Evolutionary conservation across 108 stramenopile genomes (phyloP), one percentile per base, ranked within the genome.

Genomic region (Aureococcus anophagefferens): DNA sequence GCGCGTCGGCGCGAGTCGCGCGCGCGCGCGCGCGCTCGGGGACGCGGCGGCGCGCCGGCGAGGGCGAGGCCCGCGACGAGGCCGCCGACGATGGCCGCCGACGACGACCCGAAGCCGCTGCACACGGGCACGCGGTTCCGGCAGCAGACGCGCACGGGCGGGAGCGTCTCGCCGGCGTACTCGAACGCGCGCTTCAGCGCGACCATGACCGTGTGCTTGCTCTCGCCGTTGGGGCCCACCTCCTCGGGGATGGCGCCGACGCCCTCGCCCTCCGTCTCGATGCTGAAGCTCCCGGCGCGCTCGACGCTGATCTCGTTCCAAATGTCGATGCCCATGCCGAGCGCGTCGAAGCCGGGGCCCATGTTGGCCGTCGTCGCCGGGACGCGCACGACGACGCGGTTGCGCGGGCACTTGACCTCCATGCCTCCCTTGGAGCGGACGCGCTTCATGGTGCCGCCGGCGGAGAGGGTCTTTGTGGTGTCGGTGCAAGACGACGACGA

Each of bases 1-100:
- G n/a, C n/a, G n/a, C n/a, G n/a, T n/a, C n/a, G n/a, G n/a, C n/a
- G n/a, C n/a, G n/a, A n/a, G n/a, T n/a, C n/a, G n/a, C n/a, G n/a
- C n/a, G n/a, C n/a, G n/a, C n/a, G n/a, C n/a, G n/a, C n/a, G n/a
- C n/a, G n/a, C n/a, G n/a, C n/a, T n/a, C n/a, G n/a, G n/a, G n/a
- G n/a, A n/a, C n/a, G n/a, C n/a, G n/a, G n/a, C n/a, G n/a, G n/a
- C n/a, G 13, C 95, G 33, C 98, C 98, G 15, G 98, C 95, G 71
- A 98, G 76, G 32, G 97, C 90, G 67, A 98, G 82, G 59, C 98
- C 98, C 17, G 95, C 95, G 71, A 98, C 91, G 69, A 98, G 91
- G 30, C 98, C 98, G 45, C 91, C 98, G 35, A 97, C 94, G 82
- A 98, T 98, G 29, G 96, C 98, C 18, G 98, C 98, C 63, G 89